These are phyloP conservation scores for Arthrobotrys musiformis DNA, from an alignment of 2,329 filamentous ascomycete genomes.

Conservation along the genomic window DNA sequence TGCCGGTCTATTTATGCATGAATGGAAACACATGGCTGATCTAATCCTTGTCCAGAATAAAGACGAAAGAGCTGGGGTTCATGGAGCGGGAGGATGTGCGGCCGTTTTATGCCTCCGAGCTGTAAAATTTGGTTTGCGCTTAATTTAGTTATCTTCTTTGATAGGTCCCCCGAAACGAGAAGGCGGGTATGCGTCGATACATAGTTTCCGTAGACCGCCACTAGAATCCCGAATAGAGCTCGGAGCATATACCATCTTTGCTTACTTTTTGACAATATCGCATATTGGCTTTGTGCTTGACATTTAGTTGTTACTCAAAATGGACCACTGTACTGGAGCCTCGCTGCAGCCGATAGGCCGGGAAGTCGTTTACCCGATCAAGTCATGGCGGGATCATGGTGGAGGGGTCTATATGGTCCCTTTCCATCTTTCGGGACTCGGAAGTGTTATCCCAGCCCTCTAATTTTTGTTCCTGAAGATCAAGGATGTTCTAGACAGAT, in stretches of 20 bases:
- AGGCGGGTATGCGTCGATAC: constrained; percentile 1
- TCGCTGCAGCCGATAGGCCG: constrained; percentile 11
- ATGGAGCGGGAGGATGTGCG: background rate
- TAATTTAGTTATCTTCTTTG: background rate
- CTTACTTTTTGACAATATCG: background rate
- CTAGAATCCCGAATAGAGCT: background rate
- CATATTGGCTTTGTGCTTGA: background rate
- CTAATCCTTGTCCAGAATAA: constrained; percentile 17
- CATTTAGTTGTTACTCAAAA: constrained; percentile 14
- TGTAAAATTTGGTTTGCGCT: background rate
- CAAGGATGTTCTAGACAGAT: constrained; percentile 31
- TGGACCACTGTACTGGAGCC: constrained; percentile 2
- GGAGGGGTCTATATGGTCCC: constrained; percentile 4
- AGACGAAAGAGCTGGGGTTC: background rate
- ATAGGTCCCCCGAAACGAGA: background rate
- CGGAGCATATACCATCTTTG: constrained; percentile 33
- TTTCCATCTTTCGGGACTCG: constrained; percentile 21
- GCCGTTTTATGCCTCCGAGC: background rate
- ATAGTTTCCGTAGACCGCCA: constrained; percentile 4
- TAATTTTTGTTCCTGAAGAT: constrained; percentile 48
- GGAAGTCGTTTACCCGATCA: constrained; percentile 25
- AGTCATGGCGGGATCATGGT: background rate
- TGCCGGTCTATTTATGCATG: constrained; percentile 37
- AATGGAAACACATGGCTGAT: constrained; percentile 4
- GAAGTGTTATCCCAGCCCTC: constrained; percentile 25